Percentiles rank a stretch among this genome's conserved stretches.
These are phyloP conservation scores for Fistulinella prunicolor DNA, from an alignment of 768 basidiomycete species.

Conservation along the genomic window DNA sequence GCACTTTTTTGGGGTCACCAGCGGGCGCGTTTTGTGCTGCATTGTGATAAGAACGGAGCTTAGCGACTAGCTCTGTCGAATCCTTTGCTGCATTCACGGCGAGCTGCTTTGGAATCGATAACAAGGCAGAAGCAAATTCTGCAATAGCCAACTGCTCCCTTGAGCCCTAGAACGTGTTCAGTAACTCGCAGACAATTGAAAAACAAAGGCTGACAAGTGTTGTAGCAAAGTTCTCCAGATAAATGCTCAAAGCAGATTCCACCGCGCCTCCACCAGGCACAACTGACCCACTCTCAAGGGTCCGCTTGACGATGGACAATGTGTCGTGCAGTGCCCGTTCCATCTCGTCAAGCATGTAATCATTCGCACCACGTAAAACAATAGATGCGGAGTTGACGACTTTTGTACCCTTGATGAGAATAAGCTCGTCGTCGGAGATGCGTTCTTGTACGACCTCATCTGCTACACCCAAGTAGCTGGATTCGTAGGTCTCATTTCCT, in stretches of 20 bases:
- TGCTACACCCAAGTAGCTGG: constrained; percentile 84
- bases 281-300: constrained; percentile 91
- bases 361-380: constrained; percentile 94
- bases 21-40: constrained; percentile 89
- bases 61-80: constrained; percentile 95
- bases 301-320: constrained; percentile 92
- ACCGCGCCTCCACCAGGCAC: constrained; percentile 98
- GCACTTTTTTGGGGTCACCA: constrained; percentile 87
- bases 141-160: constrained; percentile 98
- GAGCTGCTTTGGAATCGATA: constrained; percentile 95
- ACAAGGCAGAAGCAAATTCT: constrained; percentile 91
- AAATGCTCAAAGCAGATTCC: constrained; percentile 94
- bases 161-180: constrained; percentile 65
- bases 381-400: constrained; percentile 92
- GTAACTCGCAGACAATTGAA: neutral
- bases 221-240: constrained; percentile 97
- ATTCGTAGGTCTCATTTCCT: constrained; percentile 96
- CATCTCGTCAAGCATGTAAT: constrained; percentile 99
- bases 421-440: constrained; percentile 97
- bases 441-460: constrained; percentile 97
- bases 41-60: constrained; percentile 95
- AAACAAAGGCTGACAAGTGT: constrained; percentile 66
- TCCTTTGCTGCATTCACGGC: constrained; percentile 99
- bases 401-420: constrained; percentile 96
- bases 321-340: constrained; percentile 95